Percentiles rank a stretch among this genome's conserved stretches.
Evolutionary conservation across 2,329 filamentous ascomycete species (phyloP).

Genomic region (Colletotrichum sansevieriae): DNA sequence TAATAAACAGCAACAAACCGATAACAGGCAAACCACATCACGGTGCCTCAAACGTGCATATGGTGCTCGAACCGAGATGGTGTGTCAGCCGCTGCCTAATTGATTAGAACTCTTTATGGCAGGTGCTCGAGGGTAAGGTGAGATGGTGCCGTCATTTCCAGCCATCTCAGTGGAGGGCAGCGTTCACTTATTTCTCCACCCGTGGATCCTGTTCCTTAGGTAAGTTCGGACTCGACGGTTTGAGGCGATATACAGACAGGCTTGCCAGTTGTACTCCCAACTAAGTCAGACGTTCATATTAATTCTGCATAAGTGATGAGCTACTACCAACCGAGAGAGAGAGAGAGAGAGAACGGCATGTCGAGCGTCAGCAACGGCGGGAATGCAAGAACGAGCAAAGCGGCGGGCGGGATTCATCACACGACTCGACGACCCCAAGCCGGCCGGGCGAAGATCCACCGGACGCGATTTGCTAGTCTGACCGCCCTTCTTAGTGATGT

Average conservation of each 20-base stretch:
- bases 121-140: slow-evolving; percentile 30
- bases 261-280: not conserved
- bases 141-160: not conserved
- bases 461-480: slow-evolving; percentile 36
- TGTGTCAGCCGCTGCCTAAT: slow-evolving; percentile 39
- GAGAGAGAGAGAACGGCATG: not conserved
- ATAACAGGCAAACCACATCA: not conserved
- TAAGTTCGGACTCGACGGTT: not conserved
- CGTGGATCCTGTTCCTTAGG: not conserved
- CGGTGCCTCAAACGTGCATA: not conserved
- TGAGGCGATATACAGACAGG: not conserved
- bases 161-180: not conserved
- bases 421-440: slow-evolving; percentile 13
- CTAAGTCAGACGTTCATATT: not conserved
- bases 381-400: not conserved
- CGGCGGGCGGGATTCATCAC: slow-evolving; percentile 2
- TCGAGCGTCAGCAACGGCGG: slow-evolving; percentile 17
- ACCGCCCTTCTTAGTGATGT: slow-evolving; percentile 35
- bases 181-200: not conserved
- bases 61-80: slow-evolving; percentile 19
- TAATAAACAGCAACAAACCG: not conserved
- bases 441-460: slow-evolving; percentile 21
- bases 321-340: not conserved
- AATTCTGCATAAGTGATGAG: slow-evolving; percentile 3
- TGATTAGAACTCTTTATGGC: slow-evolving; percentile 1